Evolutionary conservation across 768 basidiomycete species (phyloP).

Genomic region (Suillus hirtellus): DNA sequence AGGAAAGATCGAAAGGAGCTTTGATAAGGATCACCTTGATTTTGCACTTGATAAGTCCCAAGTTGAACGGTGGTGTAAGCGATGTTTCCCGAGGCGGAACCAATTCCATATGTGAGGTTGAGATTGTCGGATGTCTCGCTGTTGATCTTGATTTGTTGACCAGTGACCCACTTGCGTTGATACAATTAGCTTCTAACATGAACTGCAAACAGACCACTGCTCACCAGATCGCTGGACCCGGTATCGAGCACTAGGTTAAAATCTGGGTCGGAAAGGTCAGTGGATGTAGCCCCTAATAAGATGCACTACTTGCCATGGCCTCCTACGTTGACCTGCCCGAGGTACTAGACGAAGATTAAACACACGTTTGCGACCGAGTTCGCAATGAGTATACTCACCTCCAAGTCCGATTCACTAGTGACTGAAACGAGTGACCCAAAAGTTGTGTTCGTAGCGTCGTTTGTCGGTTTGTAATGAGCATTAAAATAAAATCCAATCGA

Average conservation of each 20-base stretch:
- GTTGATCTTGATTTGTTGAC: constrained; percentile 27
- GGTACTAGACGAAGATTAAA: constrained; percentile 21
- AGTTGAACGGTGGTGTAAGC: constrained; percentile 37
- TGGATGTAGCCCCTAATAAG: neutral
- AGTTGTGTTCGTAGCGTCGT: constrained; percentile 23
- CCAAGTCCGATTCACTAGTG: constrained; percentile 26
- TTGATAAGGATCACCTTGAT: constrained; percentile 18
- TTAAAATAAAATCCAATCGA: constrained; percentile 12
- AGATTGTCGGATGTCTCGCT: constrained; percentile 32
- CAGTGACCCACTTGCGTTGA: constrained; percentile 20
- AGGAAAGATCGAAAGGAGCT: neutral
- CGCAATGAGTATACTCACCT: constrained; percentile 21
- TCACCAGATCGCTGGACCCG: constrained; percentile 29
- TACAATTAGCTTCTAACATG: neutral
- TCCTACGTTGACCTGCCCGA: constrained; percentile 30
- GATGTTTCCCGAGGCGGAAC: constrained; percentile 38
- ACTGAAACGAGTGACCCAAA: constrained; percentile 15
- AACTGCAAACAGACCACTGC: neutral
- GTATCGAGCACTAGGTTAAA: constrained; percentile 31
- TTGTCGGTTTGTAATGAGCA: constrained; percentile 19
- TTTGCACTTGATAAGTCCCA: constrained; percentile 32
- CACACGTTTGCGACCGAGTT: neutral
- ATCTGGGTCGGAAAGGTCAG: constrained; percentile 16
- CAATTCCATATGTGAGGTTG: constrained; percentile 40
- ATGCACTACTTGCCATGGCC: constrained; percentile 25